These are phyloP conservation scores for Cicer judaicum DNA, from an alignment of 306 rosid species.

Conservation along the genomic window DNA sequence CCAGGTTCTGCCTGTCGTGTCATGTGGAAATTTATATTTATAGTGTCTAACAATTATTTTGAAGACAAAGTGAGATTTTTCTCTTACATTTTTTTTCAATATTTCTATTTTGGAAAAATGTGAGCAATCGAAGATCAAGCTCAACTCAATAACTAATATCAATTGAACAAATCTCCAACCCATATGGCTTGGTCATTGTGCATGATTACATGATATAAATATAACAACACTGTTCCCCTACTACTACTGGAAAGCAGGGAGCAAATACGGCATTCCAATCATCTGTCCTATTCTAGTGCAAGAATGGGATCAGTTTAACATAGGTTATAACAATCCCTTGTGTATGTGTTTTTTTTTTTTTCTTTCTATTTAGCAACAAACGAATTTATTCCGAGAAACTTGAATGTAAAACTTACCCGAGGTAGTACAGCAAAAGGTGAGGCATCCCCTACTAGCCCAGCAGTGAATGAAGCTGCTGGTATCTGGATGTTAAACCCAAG, in stretches of 20 bases:
- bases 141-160: slow-evolving; percentile 10
- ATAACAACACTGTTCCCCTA: not conserved
- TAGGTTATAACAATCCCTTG: slow-evolving; percentile 16
- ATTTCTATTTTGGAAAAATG: not conserved
- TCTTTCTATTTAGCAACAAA: not conserved
- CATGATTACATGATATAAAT: slow-evolving; percentile 21
- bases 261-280: slow-evolving; percentile 27
- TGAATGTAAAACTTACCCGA: slow-evolving; percentile 53
- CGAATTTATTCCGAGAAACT: slow-evolving; percentile 27
- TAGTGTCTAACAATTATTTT: not conserved
- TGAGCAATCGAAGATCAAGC: slow-evolving; percentile 14
- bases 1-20: not conserved
- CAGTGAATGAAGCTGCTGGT: slow-evolving; percentile 84
- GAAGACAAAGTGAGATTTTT: not conserved
- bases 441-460: slow-evolving; percentile 86
- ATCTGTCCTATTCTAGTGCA: not conserved
- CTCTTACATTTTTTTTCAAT: not conserved
- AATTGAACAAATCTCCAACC: slow-evolving; percentile 10
- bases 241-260: slow-evolving; percentile 18
- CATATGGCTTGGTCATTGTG: slow-evolving; percentile 11
- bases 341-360: not conserved
- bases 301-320: slow-evolving; percentile 32
- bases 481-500: slow-evolving; percentile 64
- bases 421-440: slow-evolving; percentile 83
- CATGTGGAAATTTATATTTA: slow-evolving; percentile 12